These are phyloP conservation scores for Fusarium tanahbumbuense DNA, from an alignment of 2,329 filamentous ascomycete species.

Conservation along the genomic window DNA sequence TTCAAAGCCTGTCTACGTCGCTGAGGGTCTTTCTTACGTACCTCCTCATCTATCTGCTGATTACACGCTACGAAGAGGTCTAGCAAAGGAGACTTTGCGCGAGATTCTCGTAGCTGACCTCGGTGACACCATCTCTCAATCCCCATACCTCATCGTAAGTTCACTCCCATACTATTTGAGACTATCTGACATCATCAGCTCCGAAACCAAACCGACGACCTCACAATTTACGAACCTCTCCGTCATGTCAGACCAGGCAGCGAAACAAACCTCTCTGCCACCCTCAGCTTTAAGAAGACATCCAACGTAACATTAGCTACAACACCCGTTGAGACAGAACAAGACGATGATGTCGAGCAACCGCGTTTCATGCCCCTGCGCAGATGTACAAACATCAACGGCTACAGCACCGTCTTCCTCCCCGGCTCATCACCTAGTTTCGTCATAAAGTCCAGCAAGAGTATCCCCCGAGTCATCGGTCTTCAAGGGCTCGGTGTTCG, in stretches of 20 bases:
- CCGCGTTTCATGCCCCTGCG: conserved; percentile 66
- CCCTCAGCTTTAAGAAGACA: conserved; percentile 81
- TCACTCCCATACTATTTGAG: fast-evolving
- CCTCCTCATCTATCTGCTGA: conserved; percentile 81
- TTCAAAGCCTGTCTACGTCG: conserved; percentile 75
- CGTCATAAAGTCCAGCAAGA: conserved; percentile 83
- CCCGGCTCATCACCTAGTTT: conserved; percentile 84
- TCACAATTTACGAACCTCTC: conserved; percentile 89
- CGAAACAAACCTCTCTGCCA: conserved; percentile 59
- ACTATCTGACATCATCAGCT: conserved; percentile 60
- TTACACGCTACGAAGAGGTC: conserved; percentile 74
- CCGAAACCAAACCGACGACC: conserved; percentile 82
- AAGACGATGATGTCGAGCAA: conserved; percentile 62
- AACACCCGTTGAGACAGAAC: conserved; percentile 59
- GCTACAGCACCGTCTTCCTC: conserved; percentile 85
- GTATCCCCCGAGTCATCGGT: conserved; percentile 77
- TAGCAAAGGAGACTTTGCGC: conserved; percentile 76
- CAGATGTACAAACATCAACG: conserved; percentile 73
- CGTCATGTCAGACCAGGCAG: conserved; percentile 57
- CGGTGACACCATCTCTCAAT: conserved; percentile 76
- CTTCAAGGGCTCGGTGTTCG: conserved; percentile 76
- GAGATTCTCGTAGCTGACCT: conserved; percentile 89
- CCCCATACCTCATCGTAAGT: conserved; percentile 84
- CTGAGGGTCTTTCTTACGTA: conserved; percentile 81
- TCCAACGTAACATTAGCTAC: conserved; percentile 75